Evolutionary conservation across 208 protist species (phyloP).

Genomic region (Lotmaria passim): DNA sequence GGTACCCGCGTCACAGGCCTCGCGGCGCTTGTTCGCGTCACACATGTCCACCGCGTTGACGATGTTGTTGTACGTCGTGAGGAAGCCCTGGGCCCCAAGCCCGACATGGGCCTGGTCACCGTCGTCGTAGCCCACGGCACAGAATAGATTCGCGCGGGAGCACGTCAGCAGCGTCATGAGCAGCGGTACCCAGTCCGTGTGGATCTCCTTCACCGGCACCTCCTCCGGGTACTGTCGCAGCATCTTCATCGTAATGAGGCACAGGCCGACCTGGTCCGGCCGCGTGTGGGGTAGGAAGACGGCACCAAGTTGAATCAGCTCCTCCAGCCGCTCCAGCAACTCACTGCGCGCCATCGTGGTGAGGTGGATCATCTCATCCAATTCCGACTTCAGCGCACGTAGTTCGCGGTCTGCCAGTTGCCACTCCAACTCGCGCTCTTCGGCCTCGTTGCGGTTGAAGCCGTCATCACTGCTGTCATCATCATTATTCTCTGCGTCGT

Average conservation of each 20-base stretch:
- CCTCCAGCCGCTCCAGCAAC: conserved; percentile 49
- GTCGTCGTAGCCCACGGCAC: conserved; percentile 14
- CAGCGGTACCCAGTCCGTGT: conserved; percentile 60
- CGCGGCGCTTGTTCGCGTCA: conserved; percentile 38
- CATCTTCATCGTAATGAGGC: conserved; percentile 64
- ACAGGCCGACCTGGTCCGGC: conserved; percentile 46
- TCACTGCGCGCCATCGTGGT: conserved; percentile 44
- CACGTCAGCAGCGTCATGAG: conserved; percentile 53
- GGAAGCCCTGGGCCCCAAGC: conserved; percentile 1
- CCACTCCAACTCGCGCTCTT: conserved; percentile 37
- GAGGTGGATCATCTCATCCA: conserved; percentile 64
- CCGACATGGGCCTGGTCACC: background rate
- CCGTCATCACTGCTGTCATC: background rate
- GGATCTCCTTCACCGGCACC: conserved; percentile 69
- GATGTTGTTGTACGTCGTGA: conserved; percentile 28
- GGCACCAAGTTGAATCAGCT: conserved; percentile 42
- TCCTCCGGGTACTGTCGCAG: conserved; percentile 67
- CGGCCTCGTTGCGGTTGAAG: conserved; percentile 10
- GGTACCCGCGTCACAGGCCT: conserved; percentile 16
- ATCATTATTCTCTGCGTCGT: background rate
- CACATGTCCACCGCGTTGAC: conserved; percentile 30
- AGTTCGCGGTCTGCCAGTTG: conserved; percentile 52
- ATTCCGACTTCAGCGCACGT: conserved; percentile 50
- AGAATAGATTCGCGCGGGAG: conserved; percentile 44
- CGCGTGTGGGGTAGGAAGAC: conserved; percentile 71